Evolutionary conservation across 2,329 filamentous ascomycete species (phyloP).

Genomic region (Talaromyces sp.): DNA sequence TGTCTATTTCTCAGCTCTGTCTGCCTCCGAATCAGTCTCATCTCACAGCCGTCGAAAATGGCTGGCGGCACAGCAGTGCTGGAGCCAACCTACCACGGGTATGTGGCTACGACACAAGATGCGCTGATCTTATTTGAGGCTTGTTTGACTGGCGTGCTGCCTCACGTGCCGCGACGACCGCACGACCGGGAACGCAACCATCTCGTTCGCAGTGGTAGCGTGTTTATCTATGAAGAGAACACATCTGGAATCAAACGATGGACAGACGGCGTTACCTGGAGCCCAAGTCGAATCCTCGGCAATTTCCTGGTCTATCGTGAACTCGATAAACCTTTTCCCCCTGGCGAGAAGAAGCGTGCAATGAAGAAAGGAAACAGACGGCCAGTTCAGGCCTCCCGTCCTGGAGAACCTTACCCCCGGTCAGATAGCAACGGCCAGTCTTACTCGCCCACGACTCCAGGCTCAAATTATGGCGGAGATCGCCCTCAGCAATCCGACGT

Average conservation of each 20-base stretch:
- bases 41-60: constrained; percentile 28
- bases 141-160: constrained; percentile 65
- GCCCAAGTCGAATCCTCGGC: constrained; percentile 76
- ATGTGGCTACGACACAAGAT: constrained; percentile 66
- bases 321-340: constrained; percentile 70
- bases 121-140: constrained; percentile 78
- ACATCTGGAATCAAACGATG: constrained; percentile 89
- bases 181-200: constrained; percentile 76
- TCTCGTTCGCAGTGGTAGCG: constrained; percentile 76
- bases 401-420: constrained; percentile 52
- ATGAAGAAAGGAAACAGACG: constrained; percentile 63
- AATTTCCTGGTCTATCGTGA: constrained; percentile 86
- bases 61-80: constrained; percentile 49
- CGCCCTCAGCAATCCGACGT: constrained; percentile 41
- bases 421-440: constrained; percentile 37
- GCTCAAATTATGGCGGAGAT: constrained; percentile 35
- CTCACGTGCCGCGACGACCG: constrained; percentile 75
- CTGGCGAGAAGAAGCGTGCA: constrained; percentile 79
- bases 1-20: background rate
- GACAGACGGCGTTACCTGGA: constrained; percentile 91
- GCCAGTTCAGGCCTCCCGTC: constrained; percentile 41
- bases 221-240: constrained; percentile 90
- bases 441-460: constrained; percentile 40
- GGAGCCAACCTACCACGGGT: constrained; percentile 64
- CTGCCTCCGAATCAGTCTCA: background rate